Percentiles rank a stretch among this genome's conserved stretches.
Conservation (phyloP, 306 rosid species). For the Canavalia ensiformis region DNA sequence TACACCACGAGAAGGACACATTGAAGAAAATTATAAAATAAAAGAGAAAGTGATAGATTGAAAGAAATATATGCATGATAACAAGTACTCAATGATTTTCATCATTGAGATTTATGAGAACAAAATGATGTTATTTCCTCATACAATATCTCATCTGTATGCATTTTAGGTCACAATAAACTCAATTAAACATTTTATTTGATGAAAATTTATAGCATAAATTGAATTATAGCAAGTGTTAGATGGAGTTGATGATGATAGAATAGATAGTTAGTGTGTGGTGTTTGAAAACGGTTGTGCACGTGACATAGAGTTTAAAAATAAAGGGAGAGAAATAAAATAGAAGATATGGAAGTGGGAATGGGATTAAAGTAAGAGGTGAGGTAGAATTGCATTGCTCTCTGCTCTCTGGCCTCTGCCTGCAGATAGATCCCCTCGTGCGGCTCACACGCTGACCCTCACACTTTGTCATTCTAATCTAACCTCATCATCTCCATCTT, state of each 20-base stretch:
- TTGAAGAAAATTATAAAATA: too few species aligned
- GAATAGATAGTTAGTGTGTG: background rate
- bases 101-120: too few species aligned
- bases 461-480: constrained; percentile 59
- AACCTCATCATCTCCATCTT: constrained; percentile 55
- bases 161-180: background rate
- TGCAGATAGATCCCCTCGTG: constrained; percentile 83
- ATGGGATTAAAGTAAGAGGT: constrained; percentile 36
- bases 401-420: background rate
- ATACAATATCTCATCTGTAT: background rate
- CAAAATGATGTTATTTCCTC: too few species aligned
- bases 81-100: too few species aligned
- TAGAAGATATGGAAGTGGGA: constrained; percentile 30
- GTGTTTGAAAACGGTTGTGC: constrained; percentile 56
- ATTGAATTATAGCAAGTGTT: background rate
- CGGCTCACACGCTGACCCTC: constrained; percentile 77
- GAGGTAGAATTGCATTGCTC: constrained; percentile 51
- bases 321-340: constrained; percentile 47
- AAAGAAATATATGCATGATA: too few species aligned
- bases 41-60: too few species aligned
- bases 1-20: too few species aligned
- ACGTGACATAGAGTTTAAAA: constrained; percentile 58
- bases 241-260: constrained; percentile 2
- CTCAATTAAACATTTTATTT: too few species aligned
- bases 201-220: too few species aligned